Evolutionary conservation across 2,329 filamentous ascomycete species (phyloP).

Genomic region (Ophiostoma tasmaniense): DNA sequence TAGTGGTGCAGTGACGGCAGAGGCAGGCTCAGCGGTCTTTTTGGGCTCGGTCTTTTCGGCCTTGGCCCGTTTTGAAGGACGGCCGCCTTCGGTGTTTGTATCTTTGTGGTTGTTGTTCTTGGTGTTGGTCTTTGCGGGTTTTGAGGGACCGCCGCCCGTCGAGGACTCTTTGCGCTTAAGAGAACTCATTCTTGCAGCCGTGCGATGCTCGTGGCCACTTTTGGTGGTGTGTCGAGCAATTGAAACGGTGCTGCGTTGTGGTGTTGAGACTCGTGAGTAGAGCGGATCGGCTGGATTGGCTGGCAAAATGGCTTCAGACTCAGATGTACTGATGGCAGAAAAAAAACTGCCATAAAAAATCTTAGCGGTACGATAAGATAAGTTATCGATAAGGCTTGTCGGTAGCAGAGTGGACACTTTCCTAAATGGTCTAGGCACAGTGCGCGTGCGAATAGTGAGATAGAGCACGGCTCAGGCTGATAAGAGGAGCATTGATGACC

Average conservation of each 20-base stretch:
- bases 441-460: not conserved
- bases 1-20: slow-evolving; percentile 23
- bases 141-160: slow-evolving; percentile 8
- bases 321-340: not conserved
- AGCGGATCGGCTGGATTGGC: not conserved
- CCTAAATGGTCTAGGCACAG: not conserved
- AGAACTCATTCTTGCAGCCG: slow-evolving; percentile 18
- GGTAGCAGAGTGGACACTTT: not conserved
- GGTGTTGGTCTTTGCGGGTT: slow-evolving; percentile 11
- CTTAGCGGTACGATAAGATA: slow-evolving; percentile 16
- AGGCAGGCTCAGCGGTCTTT: not conserved
- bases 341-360: slow-evolving; percentile 17
- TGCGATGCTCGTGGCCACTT: slow-evolving; percentile 9
- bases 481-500: not conserved
- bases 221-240: slow-evolving; percentile 9
- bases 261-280: slow-evolving; percentile 5
- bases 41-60: slow-evolving; percentile 8
- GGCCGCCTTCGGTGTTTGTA: slow-evolving; percentile 12
- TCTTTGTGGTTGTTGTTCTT: slow-evolving; percentile 8
- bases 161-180: slow-evolving; percentile 21
- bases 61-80: slow-evolving; percentile 20
- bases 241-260: not conserved
- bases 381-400: slow-evolving; percentile 16
- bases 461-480: not conserved
- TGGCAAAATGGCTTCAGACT: not conserved